Evolutionary conservation across 345 rosid species (phyloP).

Genomic region (Camelina neglecta): DNA sequence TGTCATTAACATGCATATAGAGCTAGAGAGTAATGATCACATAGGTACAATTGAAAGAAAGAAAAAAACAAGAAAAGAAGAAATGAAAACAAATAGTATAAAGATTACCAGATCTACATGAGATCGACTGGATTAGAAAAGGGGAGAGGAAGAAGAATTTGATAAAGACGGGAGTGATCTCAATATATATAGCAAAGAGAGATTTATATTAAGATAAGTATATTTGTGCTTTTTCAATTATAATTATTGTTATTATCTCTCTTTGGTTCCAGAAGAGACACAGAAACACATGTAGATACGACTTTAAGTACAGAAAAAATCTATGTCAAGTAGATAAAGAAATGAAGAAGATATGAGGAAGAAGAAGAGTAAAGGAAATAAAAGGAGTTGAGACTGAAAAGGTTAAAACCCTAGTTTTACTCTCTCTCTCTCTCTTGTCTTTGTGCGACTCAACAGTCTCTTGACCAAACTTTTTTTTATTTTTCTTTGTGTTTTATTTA

Average conservation of each 20-base stretch:
- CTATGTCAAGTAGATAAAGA: conserved; percentile 44
- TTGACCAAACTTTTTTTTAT: conserved; percentile 36
- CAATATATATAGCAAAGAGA: conserved; percentile 26
- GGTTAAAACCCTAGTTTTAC: conserved; percentile 42
- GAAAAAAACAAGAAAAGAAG: not conserved
- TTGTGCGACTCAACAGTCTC: conserved; percentile 23
- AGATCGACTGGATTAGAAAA: conserved; percentile 14
- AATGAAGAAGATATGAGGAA: conserved; percentile 37
- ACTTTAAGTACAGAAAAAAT: conserved; percentile 44
- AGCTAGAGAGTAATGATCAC: not conserved
- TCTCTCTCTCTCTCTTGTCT: conserved; percentile 37
- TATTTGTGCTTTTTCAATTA: not conserved
- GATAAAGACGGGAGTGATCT: conserved; percentile 29
- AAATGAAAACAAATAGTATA: conserved; percentile 1
- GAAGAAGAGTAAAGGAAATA: conserved; percentile 45
- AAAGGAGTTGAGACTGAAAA: conserved; percentile 48
- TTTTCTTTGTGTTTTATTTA: not conserved
- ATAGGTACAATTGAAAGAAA: not conserved
- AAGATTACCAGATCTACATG: conserved; percentile 27
- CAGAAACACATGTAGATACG: conserved; percentile 49
- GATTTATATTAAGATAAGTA: not conserved
- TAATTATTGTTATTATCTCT: not conserved
- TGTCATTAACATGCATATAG: not conserved
- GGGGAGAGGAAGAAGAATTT: conserved; percentile 29
- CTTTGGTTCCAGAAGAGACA: conserved; percentile 42